Conservation (phyloP, 106 monocot species). For the Dioscorea alata region DNA sequence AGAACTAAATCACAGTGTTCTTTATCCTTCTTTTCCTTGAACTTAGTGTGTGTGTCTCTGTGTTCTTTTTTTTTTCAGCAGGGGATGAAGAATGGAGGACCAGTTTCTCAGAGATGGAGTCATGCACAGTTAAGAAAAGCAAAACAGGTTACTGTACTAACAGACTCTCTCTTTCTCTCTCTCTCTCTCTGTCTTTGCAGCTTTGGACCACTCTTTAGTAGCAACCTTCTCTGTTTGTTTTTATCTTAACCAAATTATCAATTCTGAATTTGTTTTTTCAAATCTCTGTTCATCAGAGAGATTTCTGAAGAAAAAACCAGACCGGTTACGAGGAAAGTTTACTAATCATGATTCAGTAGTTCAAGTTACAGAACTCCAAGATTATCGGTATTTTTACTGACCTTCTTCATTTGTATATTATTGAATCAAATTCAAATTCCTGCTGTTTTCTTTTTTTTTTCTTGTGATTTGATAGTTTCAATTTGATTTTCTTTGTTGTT, state of each 20-base stretch:
- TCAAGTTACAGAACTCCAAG: constrained; percentile 2
- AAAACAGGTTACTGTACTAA: constrained; percentile 53
- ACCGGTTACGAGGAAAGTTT: neutral
- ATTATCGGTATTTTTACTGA: constrained; percentile 12
- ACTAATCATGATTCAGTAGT: constrained; percentile 2
- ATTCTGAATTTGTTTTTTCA: neutral
- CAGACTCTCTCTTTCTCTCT: too few species aligned
- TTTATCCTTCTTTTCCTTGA: neutral
- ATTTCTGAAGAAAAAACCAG: neutral
- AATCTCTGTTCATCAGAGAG: constrained; percentile 12
- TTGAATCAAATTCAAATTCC: too few species aligned
- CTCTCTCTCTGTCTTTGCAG: neutral
- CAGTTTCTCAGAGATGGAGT: constrained; percentile 70
- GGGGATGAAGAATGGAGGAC: constrained; percentile 40
- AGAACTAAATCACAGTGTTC: neutral
- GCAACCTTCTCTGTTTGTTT: neutral
- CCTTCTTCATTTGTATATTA: too few species aligned
- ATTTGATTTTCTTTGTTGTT: constrained; percentile 4
- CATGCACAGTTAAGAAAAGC: constrained; percentile 76
- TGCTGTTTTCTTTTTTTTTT: neutral
- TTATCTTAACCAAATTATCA: neutral
- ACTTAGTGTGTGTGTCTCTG: neutral
- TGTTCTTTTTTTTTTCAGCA: constrained; percentile 22
- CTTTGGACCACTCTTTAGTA: neutral
- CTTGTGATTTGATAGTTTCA: constrained; percentile 11